Conservation (phyloP, 2,329 filamentous ascomycete species). For the Ceratocystis cubensis region DNA sequence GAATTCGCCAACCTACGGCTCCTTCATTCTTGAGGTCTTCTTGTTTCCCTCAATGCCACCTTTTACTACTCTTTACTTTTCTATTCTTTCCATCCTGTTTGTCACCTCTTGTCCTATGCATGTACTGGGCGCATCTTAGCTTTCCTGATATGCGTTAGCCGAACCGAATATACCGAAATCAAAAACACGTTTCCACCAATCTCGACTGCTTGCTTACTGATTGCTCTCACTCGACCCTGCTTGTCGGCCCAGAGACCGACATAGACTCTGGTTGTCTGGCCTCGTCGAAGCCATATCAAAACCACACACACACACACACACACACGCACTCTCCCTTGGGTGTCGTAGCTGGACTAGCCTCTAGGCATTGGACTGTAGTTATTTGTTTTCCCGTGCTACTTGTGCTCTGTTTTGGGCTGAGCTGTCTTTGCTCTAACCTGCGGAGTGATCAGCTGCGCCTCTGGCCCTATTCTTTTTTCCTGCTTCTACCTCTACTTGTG, state of each 20-base stretch:
- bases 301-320: not conserved
- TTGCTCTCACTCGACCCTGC: not conserved
- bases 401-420: constrained; percentile 3
- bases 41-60: not conserved
- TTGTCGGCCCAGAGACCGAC: constrained; percentile 1
- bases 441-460: constrained; percentile 8
- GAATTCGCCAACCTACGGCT: not conserved
- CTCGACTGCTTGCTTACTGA: not conserved
- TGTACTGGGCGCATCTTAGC: not conserved
- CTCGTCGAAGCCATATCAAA: not conserved
- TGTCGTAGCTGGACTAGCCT: not conserved
- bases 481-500: constrained; percentile 3
- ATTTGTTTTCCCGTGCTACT: not conserved
- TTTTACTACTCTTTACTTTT: not conserved
- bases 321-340: not conserved
- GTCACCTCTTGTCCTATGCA: not conserved
- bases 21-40: not conserved
- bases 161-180: constrained; percentile 4
- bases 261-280: not conserved
- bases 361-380: not conserved
- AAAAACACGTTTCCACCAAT: constrained; percentile 3
- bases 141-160: not conserved
- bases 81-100: not conserved
- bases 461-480: not conserved
- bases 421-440: not conserved